phyloP scores from a whole-genome alignment of 768 basidiomycete species.

The Panellus pusillus region DNA sequence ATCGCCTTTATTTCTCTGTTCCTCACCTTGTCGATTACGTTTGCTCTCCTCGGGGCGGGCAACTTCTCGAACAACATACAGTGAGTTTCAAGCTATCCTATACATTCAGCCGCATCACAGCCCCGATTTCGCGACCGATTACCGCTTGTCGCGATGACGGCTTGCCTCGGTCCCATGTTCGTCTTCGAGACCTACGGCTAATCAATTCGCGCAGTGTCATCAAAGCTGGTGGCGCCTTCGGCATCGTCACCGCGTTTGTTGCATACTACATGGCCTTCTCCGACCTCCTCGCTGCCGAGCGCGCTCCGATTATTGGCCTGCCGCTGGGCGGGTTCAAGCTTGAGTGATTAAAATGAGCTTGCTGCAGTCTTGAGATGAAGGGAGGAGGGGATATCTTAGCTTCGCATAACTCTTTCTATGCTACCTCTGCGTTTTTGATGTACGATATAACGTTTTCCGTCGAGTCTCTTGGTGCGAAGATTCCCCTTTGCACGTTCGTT shows the following conservation, averaged over 20 bases:
- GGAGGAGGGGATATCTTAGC: not conserved
- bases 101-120: too few relatives aligned
- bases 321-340: conserved; percentile 29
- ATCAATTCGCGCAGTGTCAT: conserved; percentile 11
- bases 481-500: too few relatives aligned
- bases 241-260: conserved; percentile 32
- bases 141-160: too few relatives aligned
- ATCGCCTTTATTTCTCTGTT: conserved; percentile 25
- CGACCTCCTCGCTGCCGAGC: conserved; percentile 31
- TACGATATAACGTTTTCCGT: too few relatives aligned
- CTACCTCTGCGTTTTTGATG: too few relatives aligned
- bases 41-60: conserved; percentile 17
- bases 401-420: too few relatives aligned
- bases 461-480: too few relatives aligned
- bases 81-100: conserved; percentile 16
- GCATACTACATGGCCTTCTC: conserved; percentile 35
- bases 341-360: conserved; percentile 1
- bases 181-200: not conserved
- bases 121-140: too few relatives aligned
- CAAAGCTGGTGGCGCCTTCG: conserved; percentile 31
- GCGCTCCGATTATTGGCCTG: conserved; percentile 26
- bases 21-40: conserved; percentile 20
- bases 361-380: not conserved
- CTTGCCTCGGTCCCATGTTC: not conserved
- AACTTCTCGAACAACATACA: conserved; percentile 19